A percentile compares a stretch with the other conserved stretches of the same genome.
Evolutionary conservation across 106 monocot species (phyloP).

Genomic region (Xerophyta viscosa): DNA sequence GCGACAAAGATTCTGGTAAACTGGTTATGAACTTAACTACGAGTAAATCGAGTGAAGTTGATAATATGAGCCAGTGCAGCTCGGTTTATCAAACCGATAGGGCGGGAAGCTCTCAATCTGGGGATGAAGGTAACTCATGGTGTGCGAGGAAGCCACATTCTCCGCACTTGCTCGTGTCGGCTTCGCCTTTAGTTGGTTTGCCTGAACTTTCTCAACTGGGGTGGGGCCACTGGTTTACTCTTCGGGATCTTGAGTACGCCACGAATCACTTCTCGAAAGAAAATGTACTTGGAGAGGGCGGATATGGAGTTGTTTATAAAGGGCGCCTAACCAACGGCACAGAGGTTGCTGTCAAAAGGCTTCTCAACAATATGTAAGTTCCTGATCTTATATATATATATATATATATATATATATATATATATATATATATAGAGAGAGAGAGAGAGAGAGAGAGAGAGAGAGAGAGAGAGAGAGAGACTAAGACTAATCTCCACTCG

Average conservation of each 20-base stretch:
- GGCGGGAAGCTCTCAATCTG: constrained; percentile 39
- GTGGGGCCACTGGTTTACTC: constrained; percentile 88
- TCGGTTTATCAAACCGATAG: constrained; percentile 46
- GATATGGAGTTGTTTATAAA: constrained; percentile 72
- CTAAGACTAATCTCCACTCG: too few relatives aligned
- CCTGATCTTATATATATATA: too few relatives aligned
- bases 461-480: too few relatives aligned
- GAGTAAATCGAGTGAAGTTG: constrained; percentile 46
- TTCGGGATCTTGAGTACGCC: constrained; percentile 72
- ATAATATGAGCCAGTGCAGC: constrained; percentile 64
- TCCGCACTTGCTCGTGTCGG: constrained; percentile 36
- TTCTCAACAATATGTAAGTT: constrained; percentile 82
- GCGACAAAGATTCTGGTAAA: constrained; percentile 31
- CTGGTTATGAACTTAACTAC: constrained; percentile 21
- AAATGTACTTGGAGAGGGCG: constrained; percentile 76
- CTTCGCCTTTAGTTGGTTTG: constrained; percentile 71
- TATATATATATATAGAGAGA: too few relatives aligned
- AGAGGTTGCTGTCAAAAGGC: constrained; percentile 65
- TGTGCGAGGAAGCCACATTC: constrained; percentile 15
- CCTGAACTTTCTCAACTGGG: constrained; percentile 75
- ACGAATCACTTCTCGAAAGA: constrained; percentile 58
- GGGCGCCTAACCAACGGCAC: constrained; percentile 60
- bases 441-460: too few relatives aligned
- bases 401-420: too few relatives aligned
- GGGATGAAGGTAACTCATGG: constrained; percentile 61